Conservation (phyloP, 2,329 filamentous ascomycete species). For the Ophiostoma novo-ulmi region DNA sequence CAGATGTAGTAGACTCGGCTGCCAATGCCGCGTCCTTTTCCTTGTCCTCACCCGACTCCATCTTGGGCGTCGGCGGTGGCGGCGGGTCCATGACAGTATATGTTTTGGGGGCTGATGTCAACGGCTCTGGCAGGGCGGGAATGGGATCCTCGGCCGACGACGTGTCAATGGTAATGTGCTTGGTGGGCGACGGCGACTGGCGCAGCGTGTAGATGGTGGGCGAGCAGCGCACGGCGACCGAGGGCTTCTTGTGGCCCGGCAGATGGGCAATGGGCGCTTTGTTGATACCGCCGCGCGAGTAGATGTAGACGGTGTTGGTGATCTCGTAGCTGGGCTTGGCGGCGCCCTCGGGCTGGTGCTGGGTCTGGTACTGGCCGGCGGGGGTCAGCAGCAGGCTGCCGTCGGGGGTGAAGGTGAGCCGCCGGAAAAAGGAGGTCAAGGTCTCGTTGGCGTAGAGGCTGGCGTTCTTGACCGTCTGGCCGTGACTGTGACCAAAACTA, state of each 20-base stretch:
- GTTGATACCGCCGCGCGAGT: constrained; percentile 92
- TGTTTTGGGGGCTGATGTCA: constrained; percentile 47
- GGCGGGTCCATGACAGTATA: constrained; percentile 26
- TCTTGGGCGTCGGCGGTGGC: constrained; percentile 36
- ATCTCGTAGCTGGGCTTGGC: constrained; percentile 75
- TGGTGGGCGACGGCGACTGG: constrained; percentile 64
- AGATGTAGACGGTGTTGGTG: constrained; percentile 97
- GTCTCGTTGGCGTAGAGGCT: constrained; percentile 96
- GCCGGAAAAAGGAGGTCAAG: constrained; percentile 91
- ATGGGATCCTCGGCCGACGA: constrained; percentile 82
- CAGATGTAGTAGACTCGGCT: not conserved
- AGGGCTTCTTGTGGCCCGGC: constrained; percentile 96
- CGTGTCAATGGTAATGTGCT: constrained; percentile 91
- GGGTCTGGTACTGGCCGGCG: constrained; percentile 87
- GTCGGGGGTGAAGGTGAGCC: constrained; percentile 90
- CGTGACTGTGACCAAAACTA: constrained; percentile 29
- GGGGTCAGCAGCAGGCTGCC: constrained; percentile 91
- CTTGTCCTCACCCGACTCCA: too few relatives aligned
- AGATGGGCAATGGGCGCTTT: constrained; percentile 93
- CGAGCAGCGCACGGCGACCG: constrained; percentile 90
- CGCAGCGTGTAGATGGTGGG: constrained; percentile 82
- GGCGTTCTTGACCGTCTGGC: constrained; percentile 69
- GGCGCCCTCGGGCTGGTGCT: constrained; percentile 57
- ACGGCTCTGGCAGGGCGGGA: constrained; percentile 75
- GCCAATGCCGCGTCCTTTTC: not conserved